These are phyloP conservation scores for Pichia heedii DNA, from an alignment of 805 yeast genomes.

Conservation along the genomic window DNA sequence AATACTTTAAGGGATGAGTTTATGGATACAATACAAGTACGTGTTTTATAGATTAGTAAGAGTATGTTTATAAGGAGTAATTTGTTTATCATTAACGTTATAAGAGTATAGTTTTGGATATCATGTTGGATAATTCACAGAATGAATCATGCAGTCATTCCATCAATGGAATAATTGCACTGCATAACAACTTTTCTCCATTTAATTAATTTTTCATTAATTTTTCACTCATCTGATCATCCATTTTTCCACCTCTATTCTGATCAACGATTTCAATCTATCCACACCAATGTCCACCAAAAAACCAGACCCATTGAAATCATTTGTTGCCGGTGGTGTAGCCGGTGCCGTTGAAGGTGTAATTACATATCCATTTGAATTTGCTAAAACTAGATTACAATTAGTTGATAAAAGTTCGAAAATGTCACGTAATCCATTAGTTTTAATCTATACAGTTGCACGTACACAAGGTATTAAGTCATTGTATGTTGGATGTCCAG, in stretches of 20 bases:
- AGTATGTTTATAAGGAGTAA: too few relatives aligned
- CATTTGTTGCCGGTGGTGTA: slow-evolving; percentile 89
- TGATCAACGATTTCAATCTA: too few relatives aligned
- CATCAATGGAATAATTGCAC: too few relatives aligned
- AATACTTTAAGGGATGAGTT: not conserved
- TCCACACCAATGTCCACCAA: slow-evolving; percentile 2
- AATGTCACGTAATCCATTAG: slow-evolving; percentile 75
- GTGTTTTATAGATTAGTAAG: too few relatives aligned
- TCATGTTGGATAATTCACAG: too few relatives aligned
- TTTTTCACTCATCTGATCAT: too few relatives aligned
- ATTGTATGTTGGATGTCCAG: slow-evolving; percentile 92
- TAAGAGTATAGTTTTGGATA: too few relatives aligned
- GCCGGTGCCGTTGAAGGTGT: slow-evolving; percentile 96
- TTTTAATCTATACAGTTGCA: slow-evolving; percentile 65
- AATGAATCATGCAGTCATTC: too few relatives aligned
- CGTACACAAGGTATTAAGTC: slow-evolving; percentile 70
- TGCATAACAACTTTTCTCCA: too few relatives aligned
- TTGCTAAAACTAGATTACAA: slow-evolving; percentile 91
- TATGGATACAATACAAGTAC: not conserved
- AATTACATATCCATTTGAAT: slow-evolving; percentile 92
- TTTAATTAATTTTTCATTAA: too few relatives aligned
- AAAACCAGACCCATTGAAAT: slow-evolving; percentile 61
- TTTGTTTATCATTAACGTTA: too few relatives aligned
- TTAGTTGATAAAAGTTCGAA: slow-evolving; percentile 56
- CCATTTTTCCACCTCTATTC: not conserved